Percentiles rank a stretch among this genome's conserved stretches.
These are phyloP conservation scores for Tetradesmus obliquus DNA, from an alignment of 139 green algal genomes.

Conservation along the genomic window DNA sequence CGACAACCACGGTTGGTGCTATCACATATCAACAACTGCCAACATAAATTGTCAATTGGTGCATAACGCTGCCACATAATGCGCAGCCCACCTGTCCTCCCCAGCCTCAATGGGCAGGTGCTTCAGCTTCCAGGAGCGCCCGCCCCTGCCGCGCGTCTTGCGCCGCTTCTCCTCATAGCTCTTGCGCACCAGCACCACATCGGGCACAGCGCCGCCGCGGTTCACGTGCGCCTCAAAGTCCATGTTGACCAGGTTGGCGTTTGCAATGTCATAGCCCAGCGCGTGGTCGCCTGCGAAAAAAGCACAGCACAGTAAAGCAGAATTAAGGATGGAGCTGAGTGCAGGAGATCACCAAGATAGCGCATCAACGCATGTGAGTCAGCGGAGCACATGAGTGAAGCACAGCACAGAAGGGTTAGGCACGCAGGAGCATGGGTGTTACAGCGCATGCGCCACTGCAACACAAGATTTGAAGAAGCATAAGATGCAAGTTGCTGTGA, in stretches of 20 bases:
- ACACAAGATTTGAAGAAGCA: neutral
- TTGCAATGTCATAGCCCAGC: constrained; percentile 91
- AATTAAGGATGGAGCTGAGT: neutral
- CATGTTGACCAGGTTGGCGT: constrained; percentile 79
- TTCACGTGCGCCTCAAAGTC: constrained; percentile 82
- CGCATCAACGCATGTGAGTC: neutral
- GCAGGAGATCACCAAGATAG: neutral
- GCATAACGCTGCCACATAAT: neutral
- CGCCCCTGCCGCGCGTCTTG: constrained; percentile 59
- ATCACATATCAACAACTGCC: neutral
- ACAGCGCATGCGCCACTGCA: neutral
- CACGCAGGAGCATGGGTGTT: neutral
- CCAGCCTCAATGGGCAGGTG: constrained; percentile 81
- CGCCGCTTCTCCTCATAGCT: constrained; percentile 90
- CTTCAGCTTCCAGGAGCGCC: constrained; percentile 81
- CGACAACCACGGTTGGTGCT: too few species aligned
- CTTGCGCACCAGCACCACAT: constrained; percentile 95
- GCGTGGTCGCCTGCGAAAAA: constrained; percentile 71
- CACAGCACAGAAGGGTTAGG: neutral
- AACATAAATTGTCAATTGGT: neutral
- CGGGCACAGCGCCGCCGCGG: constrained; percentile 79
- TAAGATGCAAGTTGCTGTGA: too few species aligned
- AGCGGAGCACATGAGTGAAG: neutral
- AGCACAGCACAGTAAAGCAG: constrained; percentile 47
- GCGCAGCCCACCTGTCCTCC: constrained; percentile 41